These are phyloP conservation scores for Aspergillus indologenus DNA, from an alignment of 495 filamentous ascomycete genomes.

Conservation along the genomic window DNA sequence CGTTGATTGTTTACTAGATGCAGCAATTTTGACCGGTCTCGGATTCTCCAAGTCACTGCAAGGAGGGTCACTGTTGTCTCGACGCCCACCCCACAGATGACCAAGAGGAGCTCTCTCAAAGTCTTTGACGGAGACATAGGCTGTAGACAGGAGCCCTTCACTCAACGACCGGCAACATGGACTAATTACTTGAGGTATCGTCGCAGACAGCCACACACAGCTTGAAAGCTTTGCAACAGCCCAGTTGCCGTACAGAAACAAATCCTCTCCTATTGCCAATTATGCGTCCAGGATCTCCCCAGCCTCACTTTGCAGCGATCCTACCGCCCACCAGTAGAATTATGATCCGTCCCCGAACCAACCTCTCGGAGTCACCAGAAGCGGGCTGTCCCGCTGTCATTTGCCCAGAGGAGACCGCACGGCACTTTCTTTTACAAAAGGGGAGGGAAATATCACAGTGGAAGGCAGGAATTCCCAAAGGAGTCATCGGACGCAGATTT, in stretches of 20 bases:
- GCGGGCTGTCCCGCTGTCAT: constrained; percentile 22
- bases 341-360: constrained; percentile 17
- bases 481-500: not conserved
- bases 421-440: not conserved
- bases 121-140: no score
- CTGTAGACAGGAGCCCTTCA: no score
- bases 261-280: not conserved
- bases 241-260: no score
- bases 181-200: no score
- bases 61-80: no score
- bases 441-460: not conserved
- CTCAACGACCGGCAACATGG: no score
- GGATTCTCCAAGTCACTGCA: no score
- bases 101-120: no score
- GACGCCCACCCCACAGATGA: no score
- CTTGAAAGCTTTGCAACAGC: no score
- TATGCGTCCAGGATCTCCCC: constrained; percentile 1
- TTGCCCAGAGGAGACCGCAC: not conserved
- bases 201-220: no score
- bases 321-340: constrained; percentile 11
- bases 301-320: constrained; percentile 11
- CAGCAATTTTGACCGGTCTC: no score
- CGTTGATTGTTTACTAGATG: not conserved
- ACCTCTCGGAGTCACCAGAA: constrained; percentile 13
- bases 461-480: not conserved